These are phyloP conservation scores for Zangia roseola DNA, from an alignment of 768 basidiomycete species.

Conservation along the genomic window DNA sequence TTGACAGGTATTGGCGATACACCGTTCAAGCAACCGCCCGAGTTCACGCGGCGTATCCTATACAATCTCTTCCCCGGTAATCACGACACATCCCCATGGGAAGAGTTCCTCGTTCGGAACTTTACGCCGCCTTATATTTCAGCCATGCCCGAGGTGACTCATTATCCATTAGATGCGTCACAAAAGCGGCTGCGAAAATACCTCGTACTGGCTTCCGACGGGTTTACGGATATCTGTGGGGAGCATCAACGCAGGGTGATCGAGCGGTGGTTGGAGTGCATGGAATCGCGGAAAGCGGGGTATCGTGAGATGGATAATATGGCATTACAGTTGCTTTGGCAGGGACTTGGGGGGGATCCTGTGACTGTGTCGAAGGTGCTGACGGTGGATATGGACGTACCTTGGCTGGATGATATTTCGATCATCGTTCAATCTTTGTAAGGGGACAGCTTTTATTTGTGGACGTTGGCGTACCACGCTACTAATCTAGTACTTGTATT, in stretches of 20 bases:
- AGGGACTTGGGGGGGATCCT: conserved; percentile 56
- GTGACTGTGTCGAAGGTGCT: conserved; percentile 54
- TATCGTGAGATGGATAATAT: conserved; percentile 37
- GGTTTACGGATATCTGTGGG: conserved; percentile 60
- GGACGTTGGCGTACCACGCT: background rate
- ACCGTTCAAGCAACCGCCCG: conserved; percentile 72
- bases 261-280: conserved; percentile 49
- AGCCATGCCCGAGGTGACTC: conserved; percentile 60
- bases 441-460: background rate
- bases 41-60: conserved; percentile 62
- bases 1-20: conserved; percentile 62
- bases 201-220: conserved; percentile 66
- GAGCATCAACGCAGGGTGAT: conserved; percentile 47
- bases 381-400: conserved; percentile 61
- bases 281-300: conserved; percentile 31
- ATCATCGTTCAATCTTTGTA: conserved; percentile 62
- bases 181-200: conserved; percentile 39
- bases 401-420: conserved; percentile 70
- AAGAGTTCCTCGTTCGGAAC: conserved; percentile 63
- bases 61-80: conserved; percentile 66
- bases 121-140: conserved; percentile 66
- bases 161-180: conserved; percentile 44
- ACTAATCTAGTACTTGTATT: conserved; percentile 8
- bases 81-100: conserved; percentile 61
- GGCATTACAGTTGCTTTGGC: conserved; percentile 57